Evolutionary conservation across 2,329 filamentous ascomycete species (phyloP).

Genomic region (Xylaria sp.): DNA sequence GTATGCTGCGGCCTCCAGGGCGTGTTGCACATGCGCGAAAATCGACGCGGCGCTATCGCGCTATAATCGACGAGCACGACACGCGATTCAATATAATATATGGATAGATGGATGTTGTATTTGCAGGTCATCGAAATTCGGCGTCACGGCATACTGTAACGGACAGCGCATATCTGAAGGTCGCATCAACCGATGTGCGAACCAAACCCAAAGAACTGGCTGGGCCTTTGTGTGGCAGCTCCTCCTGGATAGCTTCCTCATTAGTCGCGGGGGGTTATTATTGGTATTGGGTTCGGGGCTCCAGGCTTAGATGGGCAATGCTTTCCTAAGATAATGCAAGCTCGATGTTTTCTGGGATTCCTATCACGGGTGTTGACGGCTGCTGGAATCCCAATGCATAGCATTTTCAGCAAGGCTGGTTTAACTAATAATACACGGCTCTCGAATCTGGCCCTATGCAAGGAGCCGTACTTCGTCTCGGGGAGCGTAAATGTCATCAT

Average conservation of each 20-base stretch:
- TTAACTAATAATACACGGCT: constrained; percentile 19
- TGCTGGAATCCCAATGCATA: constrained; percentile 8
- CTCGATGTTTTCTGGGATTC: constrained; percentile 20
- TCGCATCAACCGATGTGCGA: constrained; percentile 1
- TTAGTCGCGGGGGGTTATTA: constrained; percentile 8
- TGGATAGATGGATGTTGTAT: constrained; percentile 17
- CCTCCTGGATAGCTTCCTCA: neutral
- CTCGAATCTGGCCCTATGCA: neutral
- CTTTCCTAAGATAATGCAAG: neutral
- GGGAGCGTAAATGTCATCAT: constrained; percentile 2
- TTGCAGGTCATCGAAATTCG: constrained; percentile 6
- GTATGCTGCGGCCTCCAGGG: constrained; percentile 93
- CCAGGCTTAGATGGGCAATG: constrained; percentile 14
- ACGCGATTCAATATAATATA: constrained; percentile 29
- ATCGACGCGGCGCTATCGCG: constrained; percentile 84
- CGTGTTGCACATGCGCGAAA: constrained; percentile 84
- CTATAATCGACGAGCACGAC: constrained; percentile 57
- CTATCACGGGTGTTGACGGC: constrained; percentile 16
- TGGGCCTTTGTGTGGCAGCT: neutral
- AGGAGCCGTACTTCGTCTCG: constrained; percentile 2
- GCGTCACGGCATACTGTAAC: constrained; percentile 18
- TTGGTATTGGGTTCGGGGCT: constrained; percentile 16
- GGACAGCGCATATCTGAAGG: constrained; percentile 6
- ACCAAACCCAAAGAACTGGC: constrained; percentile 6
- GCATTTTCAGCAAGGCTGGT: neutral